These are phyloP conservation scores for Cercospora canescens DNA, from an alignment of 2,329 filamentous ascomycete genomes.

Conservation along the genomic window DNA sequence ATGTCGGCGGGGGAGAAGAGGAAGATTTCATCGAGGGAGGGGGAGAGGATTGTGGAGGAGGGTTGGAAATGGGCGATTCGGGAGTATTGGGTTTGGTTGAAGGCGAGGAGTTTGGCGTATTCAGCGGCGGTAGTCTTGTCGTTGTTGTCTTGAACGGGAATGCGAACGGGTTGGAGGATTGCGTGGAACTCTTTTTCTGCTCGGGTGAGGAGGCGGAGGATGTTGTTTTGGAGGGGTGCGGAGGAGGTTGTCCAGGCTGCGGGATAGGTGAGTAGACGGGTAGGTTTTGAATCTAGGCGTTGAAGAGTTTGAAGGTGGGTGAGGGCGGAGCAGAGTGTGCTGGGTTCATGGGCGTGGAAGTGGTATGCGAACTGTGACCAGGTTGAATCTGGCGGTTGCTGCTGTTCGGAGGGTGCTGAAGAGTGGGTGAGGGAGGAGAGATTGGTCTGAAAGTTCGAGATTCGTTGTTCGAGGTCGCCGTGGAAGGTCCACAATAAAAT, in stretches of 20 bases:
- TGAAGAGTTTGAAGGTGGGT: constrained; percentile 46
- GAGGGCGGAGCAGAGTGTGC: constrained; percentile 46
- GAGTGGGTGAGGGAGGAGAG: background rate
- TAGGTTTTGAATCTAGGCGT: constrained; percentile 42
- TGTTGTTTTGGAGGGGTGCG: constrained; percentile 22
- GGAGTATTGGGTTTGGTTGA: constrained; percentile 63
- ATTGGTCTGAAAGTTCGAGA: background rate
- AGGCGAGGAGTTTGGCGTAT: constrained; percentile 67
- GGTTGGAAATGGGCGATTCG: constrained; percentile 57
- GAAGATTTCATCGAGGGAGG: constrained; percentile 66
- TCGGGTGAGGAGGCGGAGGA: constrained; percentile 44
- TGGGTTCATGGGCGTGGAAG: constrained; percentile 44
- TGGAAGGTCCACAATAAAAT: background rate
- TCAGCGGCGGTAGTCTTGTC: constrained; percentile 53
- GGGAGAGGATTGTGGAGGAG: constrained; percentile 54
- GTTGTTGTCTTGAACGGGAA: constrained; percentile 49
- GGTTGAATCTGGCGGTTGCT: background rate
- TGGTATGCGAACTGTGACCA: constrained; percentile 43
- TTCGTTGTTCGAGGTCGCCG: constrained; percentile 1
- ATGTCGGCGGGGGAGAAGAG: constrained; percentile 60
- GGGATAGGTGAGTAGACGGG: constrained; percentile 48
- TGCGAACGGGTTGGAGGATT: constrained; percentile 47
- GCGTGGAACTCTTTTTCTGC: constrained; percentile 52
- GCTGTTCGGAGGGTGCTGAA: background rate
- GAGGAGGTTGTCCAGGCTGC: constrained; percentile 31